These are phyloP conservation scores for Candida jianshihensis DNA, from an alignment of 805 yeast species.

Conservation along the genomic window DNA sequence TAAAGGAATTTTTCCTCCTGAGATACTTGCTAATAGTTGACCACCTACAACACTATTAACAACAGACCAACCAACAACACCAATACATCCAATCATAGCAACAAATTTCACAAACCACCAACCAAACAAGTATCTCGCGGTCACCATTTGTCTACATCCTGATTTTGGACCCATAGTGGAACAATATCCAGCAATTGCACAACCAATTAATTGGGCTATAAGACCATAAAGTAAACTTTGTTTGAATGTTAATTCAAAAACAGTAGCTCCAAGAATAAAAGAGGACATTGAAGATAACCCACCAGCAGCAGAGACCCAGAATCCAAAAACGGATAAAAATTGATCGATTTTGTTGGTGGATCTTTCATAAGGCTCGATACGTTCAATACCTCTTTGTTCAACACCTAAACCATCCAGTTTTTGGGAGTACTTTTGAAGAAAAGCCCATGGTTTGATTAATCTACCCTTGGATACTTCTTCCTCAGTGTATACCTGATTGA, in stretches of 20 bases:
- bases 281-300: slow-evolving; percentile 88
- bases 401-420: slow-evolving; percentile 53
- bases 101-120: slow-evolving; percentile 79
- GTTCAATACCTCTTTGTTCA: slow-evolving; percentile 74
- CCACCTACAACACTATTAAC: slow-evolving; percentile 90
- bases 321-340: slow-evolving; percentile 48
- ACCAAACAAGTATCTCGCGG: slow-evolving; percentile 75
- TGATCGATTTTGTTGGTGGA: slow-evolving; percentile 30
- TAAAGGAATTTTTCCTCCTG: slow-evolving; percentile 59
- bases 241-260: slow-evolving; percentile 61
- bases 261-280: slow-evolving; percentile 65
- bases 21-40: slow-evolving; percentile 62
- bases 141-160: slow-evolving; percentile 85
- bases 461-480: slow-evolving; percentile 6
- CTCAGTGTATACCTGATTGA: slow-evolving; percentile 5
- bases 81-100: slow-evolving; percentile 62
- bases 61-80: slow-evolving; percentile 90
- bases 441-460: slow-evolving; percentile 17
- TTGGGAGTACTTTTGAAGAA: slow-evolving; percentile 28
- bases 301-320: slow-evolving; percentile 84
- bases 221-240: slow-evolving; percentile 59
- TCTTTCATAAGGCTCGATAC: slow-evolving; percentile 63
- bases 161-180: slow-evolving; percentile 86
- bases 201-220: slow-evolving; percentile 60
- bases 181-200: slow-evolving; percentile 75